Base-by-base conservation (phyloP, 1,284 basidiomycete species). In the Sporisorium scitamineum region DNA sequence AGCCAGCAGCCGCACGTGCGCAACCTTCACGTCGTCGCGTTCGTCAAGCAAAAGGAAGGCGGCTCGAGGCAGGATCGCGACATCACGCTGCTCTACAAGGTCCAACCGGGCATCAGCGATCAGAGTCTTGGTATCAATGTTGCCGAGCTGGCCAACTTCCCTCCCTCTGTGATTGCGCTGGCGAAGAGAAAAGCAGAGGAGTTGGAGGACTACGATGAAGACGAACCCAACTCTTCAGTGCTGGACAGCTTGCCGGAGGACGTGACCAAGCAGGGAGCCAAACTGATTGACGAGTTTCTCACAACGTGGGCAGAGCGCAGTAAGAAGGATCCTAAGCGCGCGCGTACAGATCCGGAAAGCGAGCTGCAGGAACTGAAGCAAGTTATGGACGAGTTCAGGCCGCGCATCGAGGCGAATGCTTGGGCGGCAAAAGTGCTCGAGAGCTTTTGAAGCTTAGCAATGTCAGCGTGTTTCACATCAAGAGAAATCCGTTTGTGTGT, bases 121-220 rank as follows among this genome's bases (percentile, higher is more conserved):
- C 96, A 98, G 86, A 95, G 94, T 84, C 97, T 98, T 82, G 97
- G 97, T 86, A 99, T 99, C 50, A 95, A 99, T 79, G 97, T 99
- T 22, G 97, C 97, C 0, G 90, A 96, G 84, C 88, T 99, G 39
- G 96, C 97, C 13, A 94, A 96, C 83, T 99, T 99, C 87, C 97
- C 96, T 0, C 93, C 95, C 61, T 92, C 91, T 70, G 95, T 99
- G 5, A 91, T 98, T 69, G 93, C 92, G 88, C 93, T 95, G 55
- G 97, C 97, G 5, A 94, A 94, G 86, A 89, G 92, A 51, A 99
- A 98, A 84, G 96, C 96, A 0, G 94, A 96, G 78, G 96, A 98
- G 78, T 88, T 99, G 31, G 97, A 99, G 87, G 95, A 97, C 82
- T 96, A 95, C 85, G 91, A 91, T 24, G 63, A 61, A 13, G 75